Conservation (phyloP, 495 filamentous ascomycete species). For the Penicillium cinerascens region DNA sequence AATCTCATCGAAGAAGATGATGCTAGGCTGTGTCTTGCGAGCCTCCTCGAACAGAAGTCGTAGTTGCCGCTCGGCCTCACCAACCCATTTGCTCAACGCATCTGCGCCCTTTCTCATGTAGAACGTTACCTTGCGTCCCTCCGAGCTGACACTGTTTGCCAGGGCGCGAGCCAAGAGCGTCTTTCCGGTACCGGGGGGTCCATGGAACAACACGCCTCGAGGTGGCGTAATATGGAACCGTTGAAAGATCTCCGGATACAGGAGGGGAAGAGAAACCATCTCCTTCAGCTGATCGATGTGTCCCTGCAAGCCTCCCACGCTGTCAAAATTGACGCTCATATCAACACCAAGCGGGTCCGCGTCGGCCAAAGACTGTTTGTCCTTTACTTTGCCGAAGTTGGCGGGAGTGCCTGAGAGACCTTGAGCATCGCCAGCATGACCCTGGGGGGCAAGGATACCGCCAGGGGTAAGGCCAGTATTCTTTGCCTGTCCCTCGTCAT, state of each 20-base stretch:
- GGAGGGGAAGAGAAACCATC: slow-evolving; percentile 89
- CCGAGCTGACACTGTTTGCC: slow-evolving; percentile 72
- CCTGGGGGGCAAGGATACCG: slow-evolving; percentile 53
- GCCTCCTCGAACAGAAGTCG: slow-evolving; percentile 94
- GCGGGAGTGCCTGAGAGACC: slow-evolving; percentile 64
- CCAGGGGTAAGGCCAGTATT: slow-evolving; percentile 61
- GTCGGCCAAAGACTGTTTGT: slow-evolving; percentile 76
- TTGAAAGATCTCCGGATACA: slow-evolving; percentile 94
- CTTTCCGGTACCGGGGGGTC: slow-evolving; percentile 96
- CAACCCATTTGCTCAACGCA: slow-evolving; percentile 97
- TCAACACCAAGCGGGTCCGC: slow-evolving; percentile 93
- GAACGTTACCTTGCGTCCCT: slow-evolving; percentile 91
- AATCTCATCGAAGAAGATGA: slow-evolving; percentile 99
- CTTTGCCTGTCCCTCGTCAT: slow-evolving; percentile 69
- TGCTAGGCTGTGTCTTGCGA: slow-evolving; percentile 89
- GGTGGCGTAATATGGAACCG: slow-evolving; percentile 90
- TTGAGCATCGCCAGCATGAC: slow-evolving; percentile 64
- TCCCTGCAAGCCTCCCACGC: slow-evolving; percentile 83
- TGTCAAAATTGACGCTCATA: slow-evolving; percentile 83
- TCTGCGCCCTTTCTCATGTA: slow-evolving; percentile 99
- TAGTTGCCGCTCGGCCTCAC: slow-evolving; percentile 93
- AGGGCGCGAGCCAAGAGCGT: slow-evolving; percentile 89
- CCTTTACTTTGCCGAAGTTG: slow-evolving; percentile 86
- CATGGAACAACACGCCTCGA: slow-evolving; percentile 92
- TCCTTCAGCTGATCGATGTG: slow-evolving; percentile 96